Percentiles rank a stretch among this genome's conserved stretches.
Evolutionary conservation across 73 alveolate genomes (phyloP).

Genomic region (Tetrahymena thermophila): DNA sequence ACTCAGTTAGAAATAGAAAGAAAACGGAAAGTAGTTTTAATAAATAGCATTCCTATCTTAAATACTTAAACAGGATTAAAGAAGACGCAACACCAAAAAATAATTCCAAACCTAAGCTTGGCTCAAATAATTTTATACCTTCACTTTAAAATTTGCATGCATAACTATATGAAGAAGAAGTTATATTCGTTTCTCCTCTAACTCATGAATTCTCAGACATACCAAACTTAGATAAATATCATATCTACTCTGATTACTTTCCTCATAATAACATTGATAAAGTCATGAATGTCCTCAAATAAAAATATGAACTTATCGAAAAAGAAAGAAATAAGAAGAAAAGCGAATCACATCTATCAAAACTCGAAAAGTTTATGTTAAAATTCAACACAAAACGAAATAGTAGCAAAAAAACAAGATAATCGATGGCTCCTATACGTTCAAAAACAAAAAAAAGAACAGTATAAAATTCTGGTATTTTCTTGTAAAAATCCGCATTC

Average conservation of each 20-base stretch:
- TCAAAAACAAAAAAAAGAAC: neutral
- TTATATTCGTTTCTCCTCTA: neutral
- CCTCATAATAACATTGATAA: neutral
- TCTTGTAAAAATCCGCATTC: neutral
- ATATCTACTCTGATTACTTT: neutral
- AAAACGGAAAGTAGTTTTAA: neutral
- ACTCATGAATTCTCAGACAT: neutral
- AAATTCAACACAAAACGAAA: neutral
- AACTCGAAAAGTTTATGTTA: neutral
- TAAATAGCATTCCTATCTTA: neutral
- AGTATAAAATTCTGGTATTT: neutral
- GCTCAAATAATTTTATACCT: neutral
- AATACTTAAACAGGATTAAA: neutral
- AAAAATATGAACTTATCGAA: neutral
- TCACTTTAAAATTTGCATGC: neutral
- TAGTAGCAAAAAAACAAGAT: neutral
- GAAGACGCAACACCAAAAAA: neutral
- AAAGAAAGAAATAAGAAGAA: neutral
- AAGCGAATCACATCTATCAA: neutral
- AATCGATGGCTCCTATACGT: neutral
- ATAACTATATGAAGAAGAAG: neutral
- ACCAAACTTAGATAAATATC: neutral
- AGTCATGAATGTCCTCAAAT: neutral
- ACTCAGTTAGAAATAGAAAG: neutral
- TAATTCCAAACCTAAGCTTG: neutral